Percentiles rank a stretch among this genome's conserved stretches.
Evolutionary conservation across 2,329 filamentous ascomycete species (phyloP).

Genomic region (Calonectria hawksworthii): DNA sequence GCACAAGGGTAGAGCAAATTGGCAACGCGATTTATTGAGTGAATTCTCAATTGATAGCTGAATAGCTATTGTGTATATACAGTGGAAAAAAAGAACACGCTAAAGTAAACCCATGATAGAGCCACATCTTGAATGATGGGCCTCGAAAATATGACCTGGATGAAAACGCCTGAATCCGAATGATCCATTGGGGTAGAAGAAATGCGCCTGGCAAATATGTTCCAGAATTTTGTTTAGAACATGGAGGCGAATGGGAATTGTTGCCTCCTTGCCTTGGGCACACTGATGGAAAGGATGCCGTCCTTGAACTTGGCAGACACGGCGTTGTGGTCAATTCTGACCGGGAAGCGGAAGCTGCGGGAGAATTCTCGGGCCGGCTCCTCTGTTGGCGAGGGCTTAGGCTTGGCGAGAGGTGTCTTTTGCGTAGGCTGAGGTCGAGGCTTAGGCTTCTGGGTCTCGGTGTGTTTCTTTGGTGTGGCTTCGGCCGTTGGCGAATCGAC

Average conservation of each 20-base stretch:
- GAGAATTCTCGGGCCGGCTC: constrained; percentile 76
- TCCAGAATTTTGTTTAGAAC: constrained; percentile 52
- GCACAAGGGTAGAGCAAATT: background rate
- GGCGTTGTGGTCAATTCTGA: constrained; percentile 71
- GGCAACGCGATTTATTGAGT: background rate
- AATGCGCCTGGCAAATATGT: background rate
- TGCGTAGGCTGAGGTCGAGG: constrained; percentile 39
- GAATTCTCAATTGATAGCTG: background rate
- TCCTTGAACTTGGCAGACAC: constrained; percentile 75
- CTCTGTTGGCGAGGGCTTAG: constrained; percentile 80
- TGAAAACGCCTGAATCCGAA: background rate
- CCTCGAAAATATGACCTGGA: background rate
- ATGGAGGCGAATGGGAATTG: constrained; percentile 69
- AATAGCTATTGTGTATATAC: background rate
- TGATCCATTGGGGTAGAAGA: background rate
- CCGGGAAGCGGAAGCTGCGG: constrained; percentile 77
- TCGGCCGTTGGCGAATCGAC: constrained; percentile 7
- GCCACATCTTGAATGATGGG: background rate
- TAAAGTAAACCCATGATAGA: background rate
- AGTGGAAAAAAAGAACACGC: background rate
- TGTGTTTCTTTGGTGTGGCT: background rate
- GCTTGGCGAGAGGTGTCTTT: constrained; percentile 54
- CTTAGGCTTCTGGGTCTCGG: background rate
- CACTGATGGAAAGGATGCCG: constrained; percentile 73
- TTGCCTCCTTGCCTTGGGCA: constrained; percentile 76